A percentile compares a stretch with the other conserved stretches of the same genome.
Conservation (phyloP, 2,329 filamentous ascomycete species). For the Clonostachys solani region DNA sequence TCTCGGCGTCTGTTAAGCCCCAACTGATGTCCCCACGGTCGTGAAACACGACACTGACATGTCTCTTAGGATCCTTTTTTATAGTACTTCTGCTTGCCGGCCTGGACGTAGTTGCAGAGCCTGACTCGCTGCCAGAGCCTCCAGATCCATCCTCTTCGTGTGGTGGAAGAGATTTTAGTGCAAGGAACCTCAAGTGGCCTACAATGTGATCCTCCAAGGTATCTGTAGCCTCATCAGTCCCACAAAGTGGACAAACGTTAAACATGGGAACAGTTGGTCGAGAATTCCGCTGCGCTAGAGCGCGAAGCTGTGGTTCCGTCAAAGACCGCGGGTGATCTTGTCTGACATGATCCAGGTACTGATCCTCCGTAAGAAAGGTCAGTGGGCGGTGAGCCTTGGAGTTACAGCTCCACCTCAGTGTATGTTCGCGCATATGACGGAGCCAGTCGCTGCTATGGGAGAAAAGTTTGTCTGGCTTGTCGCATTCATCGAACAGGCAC, state of each 20-base stretch:
- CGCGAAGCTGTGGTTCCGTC: constrained; percentile 1
- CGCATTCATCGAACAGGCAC: constrained; percentile 9
- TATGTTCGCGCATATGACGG: constrained; percentile 6
- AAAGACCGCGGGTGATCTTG: neutral
- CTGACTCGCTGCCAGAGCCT: neutral
- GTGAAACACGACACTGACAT: too few relatives aligned
- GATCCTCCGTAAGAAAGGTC: neutral
- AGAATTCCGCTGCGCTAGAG: neutral
- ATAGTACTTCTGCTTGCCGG: neutral
- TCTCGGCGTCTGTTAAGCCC: too few relatives aligned
- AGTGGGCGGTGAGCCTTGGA: neutral
- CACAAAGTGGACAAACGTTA: constrained; percentile 3
- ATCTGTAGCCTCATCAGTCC: neutral
- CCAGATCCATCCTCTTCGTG: constrained; percentile 2
- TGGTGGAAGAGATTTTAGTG: constrained; percentile 4
- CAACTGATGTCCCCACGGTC: too few relatives aligned
- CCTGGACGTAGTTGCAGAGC: neutral
- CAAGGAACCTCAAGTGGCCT: constrained; percentile 3
- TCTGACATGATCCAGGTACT: constrained; percentile 2
- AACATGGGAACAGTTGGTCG: neutral
- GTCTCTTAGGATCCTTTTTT: neutral
- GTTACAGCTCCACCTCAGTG: neutral
- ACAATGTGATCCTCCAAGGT: constrained; percentile 3
- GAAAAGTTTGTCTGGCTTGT: constrained; percentile 4
- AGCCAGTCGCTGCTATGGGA: constrained; percentile 6